Evolutionary conservation across 108 stramenopile species (phyloP), one percentile per base, ranked within the genome.

Genomic region (Skeletonema marinoi): DNA sequence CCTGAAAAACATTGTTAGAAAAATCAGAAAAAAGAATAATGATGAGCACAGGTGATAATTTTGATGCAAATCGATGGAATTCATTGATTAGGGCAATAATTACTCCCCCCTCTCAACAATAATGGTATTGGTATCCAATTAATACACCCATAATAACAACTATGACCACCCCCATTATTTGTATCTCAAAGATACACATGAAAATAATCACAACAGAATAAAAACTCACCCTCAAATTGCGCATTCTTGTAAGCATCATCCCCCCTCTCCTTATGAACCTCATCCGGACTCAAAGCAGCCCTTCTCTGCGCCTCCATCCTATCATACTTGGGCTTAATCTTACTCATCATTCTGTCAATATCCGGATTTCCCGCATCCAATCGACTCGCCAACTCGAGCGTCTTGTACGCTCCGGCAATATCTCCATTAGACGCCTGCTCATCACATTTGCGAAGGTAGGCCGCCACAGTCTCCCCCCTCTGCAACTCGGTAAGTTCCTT

Each of bases 321-420:
- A 35, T 99, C 98, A 39, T 68, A 98, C 90, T 93, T 90, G 82
- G 98, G 98, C 73, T 93, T 92, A 68, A 98, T 89, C 77, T 83
- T 84, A 13, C 64, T 32, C 93, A 93, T 96, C 88, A 99, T 85
- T 32, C 75, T 67, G 48, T 89, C 89, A 71, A 99, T 90, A 56
- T 96, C 89, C 14, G 89, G 71, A 85, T 99, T 99, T 32, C 97
- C 98, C 2, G 98, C 97, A 68, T 99, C 98, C 65, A 97, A 70
- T 13, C 97, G 90, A 68, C 90, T 86, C 38, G 96, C 98, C 39
- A 94, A 66, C 16, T 99, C 98, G 33, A 94, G 85, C 42, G 93
- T 89, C 82, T 96, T 98, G 85, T 91, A 88, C 12, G 97, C 97
- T 5, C 78, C 95, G 21, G 83, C 73, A 67, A 98, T 91, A 63